Evolutionary conservation across 116 monocot genomes (phyloP).

Genomic region (Trichopus zeylanicus): DNA sequence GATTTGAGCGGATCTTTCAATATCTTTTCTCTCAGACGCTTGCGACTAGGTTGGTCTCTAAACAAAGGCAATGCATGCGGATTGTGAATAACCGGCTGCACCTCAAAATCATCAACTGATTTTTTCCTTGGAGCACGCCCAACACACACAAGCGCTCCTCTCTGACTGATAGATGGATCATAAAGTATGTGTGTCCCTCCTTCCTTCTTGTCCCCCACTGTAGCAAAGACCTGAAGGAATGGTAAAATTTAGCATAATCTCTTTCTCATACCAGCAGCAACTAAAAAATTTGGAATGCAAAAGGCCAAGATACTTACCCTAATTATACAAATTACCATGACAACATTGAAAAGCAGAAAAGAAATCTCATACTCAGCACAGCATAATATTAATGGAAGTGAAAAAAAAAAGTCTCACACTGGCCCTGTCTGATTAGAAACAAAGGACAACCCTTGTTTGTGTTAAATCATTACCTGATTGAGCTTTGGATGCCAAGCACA

Average conservation of each 20-base stretch:
- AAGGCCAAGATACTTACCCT: too few relatives aligned
- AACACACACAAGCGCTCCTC: slow-evolving; percentile 94
- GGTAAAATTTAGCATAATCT: not conserved
- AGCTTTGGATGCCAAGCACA: slow-evolving; percentile 93
- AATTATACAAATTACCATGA: too few relatives aligned
- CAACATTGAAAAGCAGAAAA: not conserved
- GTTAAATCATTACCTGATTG: slow-evolving; percentile 61
- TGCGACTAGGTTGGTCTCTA: slow-evolving; percentile 87
- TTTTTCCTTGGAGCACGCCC: slow-evolving; percentile 73
- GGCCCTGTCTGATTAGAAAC: too few relatives aligned
- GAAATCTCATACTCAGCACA: too few relatives aligned
- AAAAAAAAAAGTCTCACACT: too few relatives aligned
- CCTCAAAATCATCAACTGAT: slow-evolving; percentile 87
- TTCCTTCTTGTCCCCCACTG: slow-evolving; percentile 95
- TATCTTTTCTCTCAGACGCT: slow-evolving; percentile 81
- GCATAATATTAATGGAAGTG: too few relatives aligned
- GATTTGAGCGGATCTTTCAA: slow-evolving; percentile 88
- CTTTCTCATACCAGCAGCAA: not conserved
- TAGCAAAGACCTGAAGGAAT: slow-evolving; percentile 62
- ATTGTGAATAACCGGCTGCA: slow-evolving; percentile 81
- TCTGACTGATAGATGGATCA: slow-evolving; percentile 82
- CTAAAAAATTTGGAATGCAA: too few relatives aligned
- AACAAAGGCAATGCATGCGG: slow-evolving; percentile 92
- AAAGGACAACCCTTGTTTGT: too few relatives aligned
- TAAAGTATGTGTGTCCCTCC: slow-evolving; percentile 92